Conservation (phyloP, 306 rosid genomes). For the Cucumis melo region DNA sequence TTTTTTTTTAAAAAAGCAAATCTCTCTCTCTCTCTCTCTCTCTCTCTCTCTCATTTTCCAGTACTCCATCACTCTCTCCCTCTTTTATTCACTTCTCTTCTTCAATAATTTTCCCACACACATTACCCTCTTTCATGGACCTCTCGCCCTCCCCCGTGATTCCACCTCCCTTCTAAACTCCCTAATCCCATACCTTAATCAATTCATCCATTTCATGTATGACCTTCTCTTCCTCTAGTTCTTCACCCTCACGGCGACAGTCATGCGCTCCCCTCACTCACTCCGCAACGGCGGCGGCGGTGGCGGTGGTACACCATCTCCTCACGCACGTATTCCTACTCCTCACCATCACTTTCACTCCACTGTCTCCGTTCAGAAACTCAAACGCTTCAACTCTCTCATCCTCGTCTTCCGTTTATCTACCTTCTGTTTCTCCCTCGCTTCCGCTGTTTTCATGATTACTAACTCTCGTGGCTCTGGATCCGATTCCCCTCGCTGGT, state of each 20-base stretch:
- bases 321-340: conserved; percentile 11
- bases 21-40: neutral
- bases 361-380: conserved; percentile 76
- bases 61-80: conserved; percentile 5
- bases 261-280: conserved; percentile 60
- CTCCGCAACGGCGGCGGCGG: conserved; percentile 35
- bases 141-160: conserved; percentile 31
- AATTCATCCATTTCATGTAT: neutral
- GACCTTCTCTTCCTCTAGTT: neutral
- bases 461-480: conserved; percentile 46
- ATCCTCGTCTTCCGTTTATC: conserved; percentile 60
- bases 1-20: neutral
- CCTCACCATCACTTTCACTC: conserved; percentile 56
- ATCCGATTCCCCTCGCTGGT: conserved; percentile 61
- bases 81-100: neutral
- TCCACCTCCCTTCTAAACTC: neutral
- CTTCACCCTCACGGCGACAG: neutral
- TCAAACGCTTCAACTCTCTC: conserved; percentile 71
- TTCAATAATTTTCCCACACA: conserved; percentile 9
- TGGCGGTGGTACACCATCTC: conserved; percentile 17
- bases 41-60: conserved; percentile 3
- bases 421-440: conserved; percentile 69
- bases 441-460: conserved; percentile 79
- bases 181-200: neutral
- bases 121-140: conserved; percentile 15